These are phyloP conservation scores for Blastomyces parvus DNA, from an alignment of 2,329 filamentous ascomycete species.

Conservation along the genomic window DNA sequence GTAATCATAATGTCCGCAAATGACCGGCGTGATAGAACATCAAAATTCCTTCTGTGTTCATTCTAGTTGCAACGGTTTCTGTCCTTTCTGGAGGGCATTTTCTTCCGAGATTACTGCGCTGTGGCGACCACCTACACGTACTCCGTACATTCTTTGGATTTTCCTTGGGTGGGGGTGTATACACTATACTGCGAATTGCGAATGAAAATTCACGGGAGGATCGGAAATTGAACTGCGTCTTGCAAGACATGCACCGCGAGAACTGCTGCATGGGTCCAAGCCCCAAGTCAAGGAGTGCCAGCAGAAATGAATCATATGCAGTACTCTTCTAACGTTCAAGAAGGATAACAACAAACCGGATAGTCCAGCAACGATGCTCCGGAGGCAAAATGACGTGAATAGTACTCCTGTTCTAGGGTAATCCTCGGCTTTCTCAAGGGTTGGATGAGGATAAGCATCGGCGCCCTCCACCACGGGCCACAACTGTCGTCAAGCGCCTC, in stretches of 20 bases:
- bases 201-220: neutral
- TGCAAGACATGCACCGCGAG: neutral
- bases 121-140: neutral
- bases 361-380: no score
- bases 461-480: neutral
- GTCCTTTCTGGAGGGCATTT: neutral
- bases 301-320: no score
- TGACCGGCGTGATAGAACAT: neutral
- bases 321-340: no score
- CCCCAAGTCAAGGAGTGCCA: neutral
- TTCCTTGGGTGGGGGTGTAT: no score
- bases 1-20: neutral
- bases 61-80: neutral
- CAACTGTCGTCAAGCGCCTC: neutral
- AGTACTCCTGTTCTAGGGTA: no score
- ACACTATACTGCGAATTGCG: neutral
- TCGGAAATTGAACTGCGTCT: neutral
- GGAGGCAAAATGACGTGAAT: no score
- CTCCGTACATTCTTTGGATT: neutral
- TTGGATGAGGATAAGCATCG: neutral
- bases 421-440: no score
- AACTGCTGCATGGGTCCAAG: neutral
- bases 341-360: no score
- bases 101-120: neutral
- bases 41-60: neutral